Evolutionary conservation across 306 rosid species (phyloP), one percentile per base, ranked within the genome.

Genomic region (Acacia confusa): DNA sequence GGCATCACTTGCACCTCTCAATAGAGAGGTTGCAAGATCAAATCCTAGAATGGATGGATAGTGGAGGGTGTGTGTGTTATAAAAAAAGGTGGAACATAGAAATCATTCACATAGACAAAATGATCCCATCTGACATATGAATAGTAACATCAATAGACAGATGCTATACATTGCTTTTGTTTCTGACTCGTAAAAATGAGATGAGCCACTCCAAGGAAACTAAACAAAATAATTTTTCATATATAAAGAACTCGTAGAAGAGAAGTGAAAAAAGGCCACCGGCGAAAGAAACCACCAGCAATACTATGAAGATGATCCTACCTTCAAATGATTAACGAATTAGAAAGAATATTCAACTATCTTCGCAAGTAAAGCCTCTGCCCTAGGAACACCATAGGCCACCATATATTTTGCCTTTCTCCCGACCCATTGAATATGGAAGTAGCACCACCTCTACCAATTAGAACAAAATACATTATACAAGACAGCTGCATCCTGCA

Each of bases 331-430:
- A 85, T 84, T 63, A 86, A 86, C 32, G 88, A 88, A 88, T 86
- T 73, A 57, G 76, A 90, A 85, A 85, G 84, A 87, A 89, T 87
- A 82, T 73, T 77, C 71, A 67, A 81, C 87, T 78, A 88, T 78
- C 91, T 72, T 83, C 27, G 20, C 85, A 36, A 53, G 79, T 60
- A 84, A 84, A 57, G 86, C 80, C 81, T 63, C 69, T 66, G 86
- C 81, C 76, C 57, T 6, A 7, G 75, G 75, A 70, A 81, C 74
- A 76, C 78, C 44, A 78, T 52, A 69, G 82, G 45, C 85, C 64
- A 63, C 77, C 80, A 66, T 55, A 50, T 38, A 61, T 43, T 63
- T 66, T 76, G 82, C 64, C 83, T 75, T 73, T 28, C 85, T 80
- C 71, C 65, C 25, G 78, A 41, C 80, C 61, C 53, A 50, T 24